phyloP scores from a whole-genome alignment of 345 rosid species.

The Capsella bursapastoris region DNA sequence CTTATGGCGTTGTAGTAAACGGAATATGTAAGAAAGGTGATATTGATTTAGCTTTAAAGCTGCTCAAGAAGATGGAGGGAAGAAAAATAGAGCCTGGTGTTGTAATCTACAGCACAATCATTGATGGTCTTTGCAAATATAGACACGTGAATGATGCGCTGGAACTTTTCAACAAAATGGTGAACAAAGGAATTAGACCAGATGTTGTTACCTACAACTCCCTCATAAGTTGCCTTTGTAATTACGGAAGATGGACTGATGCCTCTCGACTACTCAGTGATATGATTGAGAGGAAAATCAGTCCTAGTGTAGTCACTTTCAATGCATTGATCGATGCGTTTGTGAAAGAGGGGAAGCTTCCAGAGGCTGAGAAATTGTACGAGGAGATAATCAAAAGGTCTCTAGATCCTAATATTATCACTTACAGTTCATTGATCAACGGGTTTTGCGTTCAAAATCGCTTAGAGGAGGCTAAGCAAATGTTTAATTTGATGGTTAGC shows the following conservation, averaged over 20 bases:
- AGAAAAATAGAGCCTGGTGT: background rate
- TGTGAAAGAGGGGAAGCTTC: constrained; percentile 3
- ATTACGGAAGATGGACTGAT: background rate
- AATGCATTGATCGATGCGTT: background rate
- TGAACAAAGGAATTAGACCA: background rate
- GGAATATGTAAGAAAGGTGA: background rate
- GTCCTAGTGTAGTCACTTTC: background rate
- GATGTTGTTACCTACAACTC: background rate
- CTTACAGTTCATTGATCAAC: background rate
- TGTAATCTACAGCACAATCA: background rate
- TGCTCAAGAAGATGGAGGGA: background rate
- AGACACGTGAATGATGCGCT: background rate
- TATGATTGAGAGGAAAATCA: background rate
- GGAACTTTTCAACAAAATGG: background rate
- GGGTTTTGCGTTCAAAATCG: background rate
- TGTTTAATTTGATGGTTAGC: background rate
- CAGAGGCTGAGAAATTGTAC: background rate
- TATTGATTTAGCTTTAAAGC: background rate
- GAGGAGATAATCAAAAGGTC: background rate
- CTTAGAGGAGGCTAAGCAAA: background rate
- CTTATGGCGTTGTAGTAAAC: background rate
- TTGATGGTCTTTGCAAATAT: background rate
- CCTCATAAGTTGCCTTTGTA: background rate
- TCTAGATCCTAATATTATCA: background rate
- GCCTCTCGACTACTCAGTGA: background rate